Evolutionary conservation across 208 protist genomes (phyloP).

Genomic region (Leishmania gerbilli): DNA sequence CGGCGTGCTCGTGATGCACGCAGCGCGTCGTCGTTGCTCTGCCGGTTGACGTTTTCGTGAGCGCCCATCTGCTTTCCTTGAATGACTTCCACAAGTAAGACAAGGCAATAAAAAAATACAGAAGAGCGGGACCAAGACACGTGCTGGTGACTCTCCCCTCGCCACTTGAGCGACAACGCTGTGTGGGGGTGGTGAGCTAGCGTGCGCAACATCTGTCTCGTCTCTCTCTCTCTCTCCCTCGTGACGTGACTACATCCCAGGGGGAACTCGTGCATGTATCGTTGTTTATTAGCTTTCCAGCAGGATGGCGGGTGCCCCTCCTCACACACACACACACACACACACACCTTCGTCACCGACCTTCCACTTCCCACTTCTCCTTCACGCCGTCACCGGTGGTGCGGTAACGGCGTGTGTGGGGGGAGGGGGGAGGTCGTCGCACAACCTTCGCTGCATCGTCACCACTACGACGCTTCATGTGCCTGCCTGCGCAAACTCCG

Average conservation of each 20-base stretch:
- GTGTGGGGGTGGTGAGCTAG: background rate
- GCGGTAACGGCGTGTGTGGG: background rate
- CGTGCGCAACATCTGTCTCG: background rate
- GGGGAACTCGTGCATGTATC: background rate
- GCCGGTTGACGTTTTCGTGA: background rate
- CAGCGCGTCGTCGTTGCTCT: background rate
- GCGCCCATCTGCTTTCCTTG: background rate
- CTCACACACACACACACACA: too few relatives aligned
- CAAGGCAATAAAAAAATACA: constrained; percentile 1
- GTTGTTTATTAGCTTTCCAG: background rate
- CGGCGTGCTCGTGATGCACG: constrained; percentile 1
- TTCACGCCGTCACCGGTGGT: background rate
- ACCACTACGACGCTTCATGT: background rate
- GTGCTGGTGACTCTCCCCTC: background rate
- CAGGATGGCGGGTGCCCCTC: background rate
- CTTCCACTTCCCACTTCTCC: background rate
- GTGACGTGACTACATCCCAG: background rate
- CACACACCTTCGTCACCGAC: background rate
- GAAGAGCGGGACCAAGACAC: background rate
- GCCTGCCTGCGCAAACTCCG: constrained; percentile 12
- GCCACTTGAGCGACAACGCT: background rate
- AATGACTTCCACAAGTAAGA: background rate
- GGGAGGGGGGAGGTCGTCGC: background rate
- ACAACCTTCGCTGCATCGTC: background rate
- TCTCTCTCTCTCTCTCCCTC: background rate